phyloP scores from a whole-genome alignment of 208 protist genomes.

The Balamuthia mandrillaris region DNA sequence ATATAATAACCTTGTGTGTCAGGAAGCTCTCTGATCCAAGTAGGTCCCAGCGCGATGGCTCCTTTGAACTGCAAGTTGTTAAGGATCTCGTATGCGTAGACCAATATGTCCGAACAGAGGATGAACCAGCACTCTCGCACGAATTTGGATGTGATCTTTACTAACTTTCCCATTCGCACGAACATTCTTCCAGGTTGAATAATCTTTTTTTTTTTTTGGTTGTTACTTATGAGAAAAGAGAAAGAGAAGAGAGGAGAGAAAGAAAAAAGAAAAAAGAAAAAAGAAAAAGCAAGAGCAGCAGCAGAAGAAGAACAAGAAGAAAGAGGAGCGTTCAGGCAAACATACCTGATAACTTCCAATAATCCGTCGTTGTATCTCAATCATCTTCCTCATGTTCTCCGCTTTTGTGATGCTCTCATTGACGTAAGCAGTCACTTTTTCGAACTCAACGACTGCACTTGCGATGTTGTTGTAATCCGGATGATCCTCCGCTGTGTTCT shows the following conservation, averaged over 20 bases:
- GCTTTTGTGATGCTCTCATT: neutral
- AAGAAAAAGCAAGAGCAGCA: neutral
- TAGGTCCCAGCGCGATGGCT: neutral
- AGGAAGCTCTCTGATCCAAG: slow-evolving; percentile 12
- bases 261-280: too few relatives aligned
- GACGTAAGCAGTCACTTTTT: neutral
- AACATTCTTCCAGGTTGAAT: neutral
- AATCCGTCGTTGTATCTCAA: neutral
- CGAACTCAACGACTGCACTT: neutral
- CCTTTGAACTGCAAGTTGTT: neutral
- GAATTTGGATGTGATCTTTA: slow-evolving; percentile 28
- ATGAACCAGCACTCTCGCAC: slow-evolving; percentile 10
- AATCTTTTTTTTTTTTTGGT: neutral
- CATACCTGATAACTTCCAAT: neutral
- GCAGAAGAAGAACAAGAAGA: neutral
- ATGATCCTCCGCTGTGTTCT: neutral
- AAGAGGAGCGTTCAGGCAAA: neutral
- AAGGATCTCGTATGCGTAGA: slow-evolving; percentile 16
- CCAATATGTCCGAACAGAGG: slow-evolving; percentile 10
- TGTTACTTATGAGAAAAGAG: neutral
- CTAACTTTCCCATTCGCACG: neutral
- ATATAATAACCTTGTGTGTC: neutral
- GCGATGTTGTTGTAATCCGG: neutral
- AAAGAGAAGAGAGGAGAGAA: neutral
- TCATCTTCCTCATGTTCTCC: neutral